Evolutionary conservation across 345 rosid genomes (phyloP), one percentile per base, ranked within the genome.

Genomic region (Syzygium aromaticum): DNA sequence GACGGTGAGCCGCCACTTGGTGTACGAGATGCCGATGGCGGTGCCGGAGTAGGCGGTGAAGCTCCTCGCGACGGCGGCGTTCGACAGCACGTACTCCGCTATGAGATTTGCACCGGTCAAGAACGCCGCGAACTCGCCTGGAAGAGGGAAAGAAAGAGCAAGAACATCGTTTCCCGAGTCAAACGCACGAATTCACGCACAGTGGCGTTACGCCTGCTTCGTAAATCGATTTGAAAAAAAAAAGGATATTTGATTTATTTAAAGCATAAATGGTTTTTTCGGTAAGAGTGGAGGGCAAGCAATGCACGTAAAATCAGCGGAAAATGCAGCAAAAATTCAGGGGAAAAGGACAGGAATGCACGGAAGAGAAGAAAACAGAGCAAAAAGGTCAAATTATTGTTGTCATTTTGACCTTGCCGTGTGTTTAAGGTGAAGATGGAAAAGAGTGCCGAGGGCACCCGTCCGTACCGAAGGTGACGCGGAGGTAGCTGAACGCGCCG

Each of bases 401-500:
- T 21, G 10, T 43, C 46, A 5, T 73, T 73, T 22, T 38, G 8
- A 73, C 13, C 38, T 73, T 5, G 27, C 82, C 27, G 2, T 38
- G 4, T 38, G 38, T 73, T 19, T 73, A 19, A 73, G 82, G 49
- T 0, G 7, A 19, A 57, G 73, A 12, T 9, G 28, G 21, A 15
- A 52, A 21, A 22, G 54, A 56, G 84, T 33, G 38, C 27, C 84
- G 64, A 15, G 22, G 85, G 84, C 6, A 43, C 16, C 28, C 7
- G 16, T 49, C n/a, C 22, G 84, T 46, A 93, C 98, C 99, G 78
- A 97, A 96, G 38, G 99, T 96, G 86, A 94, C 92, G 54, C 99
- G 95, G 90, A 97, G 93, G 91, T 96, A 97, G 88, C 97, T 96
- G 90, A 96, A 97, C 38, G 99, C 98, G 38, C 99, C 99, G 52